A percentile compares a stretch with the other conserved stretches of the same genome.
Evolutionary conservation across 768 basidiomycete species (phyloP).

Genomic region (Boletus vinaceobasis): DNA sequence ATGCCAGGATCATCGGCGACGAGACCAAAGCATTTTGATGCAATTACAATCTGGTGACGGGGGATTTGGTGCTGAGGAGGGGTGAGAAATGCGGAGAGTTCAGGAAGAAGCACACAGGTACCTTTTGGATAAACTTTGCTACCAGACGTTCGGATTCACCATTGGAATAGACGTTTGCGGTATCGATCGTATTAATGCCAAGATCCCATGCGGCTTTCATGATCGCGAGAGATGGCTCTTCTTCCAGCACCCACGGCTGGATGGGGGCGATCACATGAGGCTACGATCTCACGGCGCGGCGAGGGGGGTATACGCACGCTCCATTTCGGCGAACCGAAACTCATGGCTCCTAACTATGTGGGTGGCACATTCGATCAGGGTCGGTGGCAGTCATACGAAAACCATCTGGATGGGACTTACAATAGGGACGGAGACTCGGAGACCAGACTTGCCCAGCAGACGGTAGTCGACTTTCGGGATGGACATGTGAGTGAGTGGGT

Average conservation of each 20-base stretch:
- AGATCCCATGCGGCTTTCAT: slow-evolving; percentile 39
- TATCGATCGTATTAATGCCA: slow-evolving; percentile 41
- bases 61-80: slow-evolving; percentile 25
- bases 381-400: neutral
- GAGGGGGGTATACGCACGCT: neutral
- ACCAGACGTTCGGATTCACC: slow-evolving; percentile 38
- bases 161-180: slow-evolving; percentile 36
- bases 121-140: slow-evolving; percentile 37
- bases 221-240: slow-evolving; percentile 29
- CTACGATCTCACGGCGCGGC: neutral
- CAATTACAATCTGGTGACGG: slow-evolving; percentile 28
- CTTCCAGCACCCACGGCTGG: slow-evolving; percentile 27
- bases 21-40: slow-evolving; percentile 23
- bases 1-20: slow-evolving; percentile 9
- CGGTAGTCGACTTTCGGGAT: slow-evolving; percentile 26
- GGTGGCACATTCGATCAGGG: neutral
- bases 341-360: slow-evolving; percentile 24
- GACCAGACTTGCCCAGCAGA: slow-evolving; percentile 31
- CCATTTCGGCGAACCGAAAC: slow-evolving; percentile 1
- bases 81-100: neutral
- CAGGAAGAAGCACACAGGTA: neutral
- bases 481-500: slow-evolving; percentile 1
- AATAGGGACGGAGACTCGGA: slow-evolving; percentile 35
- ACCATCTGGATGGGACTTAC: slow-evolving; percentile 9
- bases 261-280: neutral